Base-by-base conservation (phyloP, 176 grass and related monocot species). In the Avena eriantha region DNA sequence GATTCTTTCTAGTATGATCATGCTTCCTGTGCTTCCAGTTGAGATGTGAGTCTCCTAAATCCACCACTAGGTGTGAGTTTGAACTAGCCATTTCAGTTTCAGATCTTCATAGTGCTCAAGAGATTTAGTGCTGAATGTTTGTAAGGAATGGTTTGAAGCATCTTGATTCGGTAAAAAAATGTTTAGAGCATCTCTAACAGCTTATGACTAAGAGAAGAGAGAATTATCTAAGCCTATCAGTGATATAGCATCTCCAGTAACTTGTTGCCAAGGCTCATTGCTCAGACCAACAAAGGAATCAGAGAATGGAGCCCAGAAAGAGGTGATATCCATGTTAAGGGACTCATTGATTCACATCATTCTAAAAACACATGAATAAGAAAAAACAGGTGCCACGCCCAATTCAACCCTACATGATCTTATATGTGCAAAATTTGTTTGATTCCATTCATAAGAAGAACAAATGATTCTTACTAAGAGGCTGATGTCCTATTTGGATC, bases 1-100 rank as follows among this genome's bases (percentile, higher is more conserved):
- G 29, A 80, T 90, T 82, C 72, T 92, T 90, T 82, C 72, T 92
- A 84, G 89, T 39, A 84, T 11, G 67, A 75, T 48, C 49, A 84
- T 75, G 53, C 21, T 76, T 41, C 34, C 12, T 65, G 0, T 69
- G 53, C 61, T 83, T 49, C 14, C 14, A 15, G 1, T 1, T 78
- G 1, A 41, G 39, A 41, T 41, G 16, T 56, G 49, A 54, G 16
- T 46, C 9, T 58, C 35, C 6, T 55, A 18, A 70, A 24, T 19
- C 66, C 13, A 35, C 29, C n/a, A 58, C 1, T 26, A 49, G 39
- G 46, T 23, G 2, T 23, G 1, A 1, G 4, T 48, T 80, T 71
- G 22, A 13, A 19, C 66, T 43, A 6, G 8, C n/a, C n/a, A 53
- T 34, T 84, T 75, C 16, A 77, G 16, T 53, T 77, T 48, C 14